These are phyloP conservation scores for Syzygium aqueum DNA, from an alignment of 345 rosid species.

Conservation along the genomic window DNA sequence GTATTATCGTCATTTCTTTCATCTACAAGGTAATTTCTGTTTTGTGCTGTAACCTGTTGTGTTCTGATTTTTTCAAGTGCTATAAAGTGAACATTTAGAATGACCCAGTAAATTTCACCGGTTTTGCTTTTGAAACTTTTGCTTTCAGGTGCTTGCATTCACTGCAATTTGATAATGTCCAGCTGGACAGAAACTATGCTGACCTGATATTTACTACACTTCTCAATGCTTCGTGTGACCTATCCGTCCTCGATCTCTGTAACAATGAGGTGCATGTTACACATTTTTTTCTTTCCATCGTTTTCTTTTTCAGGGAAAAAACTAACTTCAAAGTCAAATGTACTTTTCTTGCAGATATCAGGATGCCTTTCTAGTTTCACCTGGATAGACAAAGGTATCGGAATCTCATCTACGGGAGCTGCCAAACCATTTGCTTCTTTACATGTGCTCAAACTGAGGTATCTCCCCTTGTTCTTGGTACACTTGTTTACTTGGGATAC, in stretches of 20 bases:
- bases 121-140: too few species aligned
- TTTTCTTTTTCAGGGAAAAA: not conserved
- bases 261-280: conserved; percentile 55
- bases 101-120: too few species aligned
- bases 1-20: too few species aligned
- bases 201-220: conserved; percentile 40
- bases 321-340: not conserved
- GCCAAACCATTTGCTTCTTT: conserved; percentile 47
- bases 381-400: conserved; percentile 21
- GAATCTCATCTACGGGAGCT: conserved; percentile 8
- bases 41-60: too few species aligned
- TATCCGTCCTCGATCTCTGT: conserved; percentile 65
- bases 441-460: conserved; percentile 58
- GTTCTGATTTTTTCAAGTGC: too few species aligned
- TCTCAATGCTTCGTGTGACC: conserved; percentile 37
- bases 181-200: conserved; percentile 39
- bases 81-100: too few species aligned
- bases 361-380: conserved; percentile 68
- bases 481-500: not conserved
- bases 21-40: too few species aligned
- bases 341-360: conserved; percentile 30
- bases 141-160: too few species aligned
- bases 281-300: not conserved
- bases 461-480: not conserved
- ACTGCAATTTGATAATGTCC: conserved; percentile 25